These are phyloP conservation scores for Gastrolobium villosum DNA, from an alignment of 306 rosid species.

Conservation along the genomic window DNA sequence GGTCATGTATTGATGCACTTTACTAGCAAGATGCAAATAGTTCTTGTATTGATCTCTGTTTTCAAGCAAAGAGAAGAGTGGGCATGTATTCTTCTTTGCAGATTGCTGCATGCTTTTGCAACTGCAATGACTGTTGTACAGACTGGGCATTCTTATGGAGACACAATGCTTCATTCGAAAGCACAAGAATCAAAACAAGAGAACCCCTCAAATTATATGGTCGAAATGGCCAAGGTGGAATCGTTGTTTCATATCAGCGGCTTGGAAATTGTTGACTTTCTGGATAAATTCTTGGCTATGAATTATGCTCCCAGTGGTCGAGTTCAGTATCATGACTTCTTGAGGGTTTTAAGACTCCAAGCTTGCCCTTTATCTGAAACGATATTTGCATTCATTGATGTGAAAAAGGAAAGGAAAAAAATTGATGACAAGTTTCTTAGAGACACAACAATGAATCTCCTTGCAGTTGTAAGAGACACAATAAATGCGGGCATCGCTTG, in stretches of 20 bases:
- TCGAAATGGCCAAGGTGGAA: conserved; percentile 81
- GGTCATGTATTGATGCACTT: conserved; percentile 81
- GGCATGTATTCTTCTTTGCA: no score
- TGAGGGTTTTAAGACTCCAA: conserved; percentile 76
- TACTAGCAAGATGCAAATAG: conserved; percentile 83
- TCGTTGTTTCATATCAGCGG: conserved; percentile 71
- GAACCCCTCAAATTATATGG: conserved; percentile 80
- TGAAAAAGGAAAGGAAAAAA: neutral
- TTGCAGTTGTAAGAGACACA: conserved; percentile 31
- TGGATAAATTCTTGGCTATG: conserved; percentile 85
- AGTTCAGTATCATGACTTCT: conserved; percentile 75
- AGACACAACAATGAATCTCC: conserved; percentile 13
- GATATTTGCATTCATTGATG: no score
- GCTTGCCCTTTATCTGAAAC: conserved; percentile 41
- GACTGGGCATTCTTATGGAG: conserved; percentile 81
- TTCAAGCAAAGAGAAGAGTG: conserved; percentile 45
- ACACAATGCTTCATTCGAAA: conserved; percentile 77
- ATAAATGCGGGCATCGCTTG: conserved; percentile 17
- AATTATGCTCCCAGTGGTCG: conserved; percentile 81
- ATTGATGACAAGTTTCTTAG: conserved; percentile 19
- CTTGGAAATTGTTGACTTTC: conserved; percentile 80
- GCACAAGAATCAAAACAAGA: conserved; percentile 79
- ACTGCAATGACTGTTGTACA: no score
- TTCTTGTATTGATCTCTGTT: conserved; percentile 77
- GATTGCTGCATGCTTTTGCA: no score